Conservation (phyloP, 2,329 filamentous ascomycete genomes). For the Trichoderma semiorbis region DNA sequence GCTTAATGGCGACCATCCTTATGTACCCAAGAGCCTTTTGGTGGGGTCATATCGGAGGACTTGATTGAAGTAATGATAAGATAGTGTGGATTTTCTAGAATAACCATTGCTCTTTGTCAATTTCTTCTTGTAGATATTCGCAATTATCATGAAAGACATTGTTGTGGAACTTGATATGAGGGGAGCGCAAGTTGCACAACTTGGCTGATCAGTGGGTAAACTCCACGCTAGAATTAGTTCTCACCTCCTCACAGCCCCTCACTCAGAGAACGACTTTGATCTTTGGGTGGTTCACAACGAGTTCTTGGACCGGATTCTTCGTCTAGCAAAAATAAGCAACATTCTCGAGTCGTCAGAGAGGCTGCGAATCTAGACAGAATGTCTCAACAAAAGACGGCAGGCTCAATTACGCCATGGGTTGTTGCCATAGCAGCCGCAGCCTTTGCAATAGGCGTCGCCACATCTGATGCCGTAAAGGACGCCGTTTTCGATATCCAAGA, state of each 20-base stretch:
- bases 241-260: background rate
- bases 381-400: background rate
- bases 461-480: background rate
- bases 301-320: background rate
- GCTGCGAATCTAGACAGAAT: background rate
- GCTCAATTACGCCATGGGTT: background rate
- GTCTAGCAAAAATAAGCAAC: background rate
- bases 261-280: background rate
- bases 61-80: background rate
- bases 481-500: background rate
- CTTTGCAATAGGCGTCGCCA: conserved; percentile 12
- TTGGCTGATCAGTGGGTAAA: background rate
- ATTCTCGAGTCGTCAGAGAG: background rate
- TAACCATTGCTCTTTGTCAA: background rate
- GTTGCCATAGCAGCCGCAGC: background rate
- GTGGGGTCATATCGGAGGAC: background rate
- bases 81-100: background rate
- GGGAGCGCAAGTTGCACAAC: background rate
- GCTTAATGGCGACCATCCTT: background rate
- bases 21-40: background rate
- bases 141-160: background rate
- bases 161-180: background rate
- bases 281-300: background rate
- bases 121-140: background rate
- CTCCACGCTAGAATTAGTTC: background rate